A percentile compares a stretch with the other conserved stretches of the same genome.
Evolutionary conservation across 345 rosid genomes (phyloP).

Genomic region (Psidium friedrichsthalianum): DNA sequence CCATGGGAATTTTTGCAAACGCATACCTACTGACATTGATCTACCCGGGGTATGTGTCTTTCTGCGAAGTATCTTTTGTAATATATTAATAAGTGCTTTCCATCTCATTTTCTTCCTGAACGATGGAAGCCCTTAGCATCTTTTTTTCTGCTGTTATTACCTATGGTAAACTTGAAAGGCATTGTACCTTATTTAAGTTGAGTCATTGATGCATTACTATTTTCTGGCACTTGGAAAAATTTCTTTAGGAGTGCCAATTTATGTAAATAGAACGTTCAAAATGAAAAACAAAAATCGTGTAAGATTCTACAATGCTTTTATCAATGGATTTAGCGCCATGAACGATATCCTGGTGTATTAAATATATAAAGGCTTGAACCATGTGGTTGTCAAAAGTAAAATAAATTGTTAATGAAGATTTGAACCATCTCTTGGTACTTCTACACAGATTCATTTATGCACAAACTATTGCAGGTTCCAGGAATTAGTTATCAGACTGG

Average conservation of each 20-base stretch:
- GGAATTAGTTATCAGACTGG: neutral
- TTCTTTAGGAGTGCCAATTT: neutral
- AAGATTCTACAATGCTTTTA: neutral
- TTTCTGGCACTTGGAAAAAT: neutral
- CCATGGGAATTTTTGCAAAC: conserved; percentile 90
- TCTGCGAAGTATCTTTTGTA: neutral
- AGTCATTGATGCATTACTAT: neutral
- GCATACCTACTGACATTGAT: conserved; percentile 94
- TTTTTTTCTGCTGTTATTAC: neutral
- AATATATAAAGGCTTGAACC: neutral
- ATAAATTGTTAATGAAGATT: neutral
- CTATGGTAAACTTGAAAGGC: neutral
- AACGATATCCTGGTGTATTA: neutral
- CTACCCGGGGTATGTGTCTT: conserved; percentile 57
- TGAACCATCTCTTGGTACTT: neutral
- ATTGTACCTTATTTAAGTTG: neutral
- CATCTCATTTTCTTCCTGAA: neutral
- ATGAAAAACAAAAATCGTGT: neutral
- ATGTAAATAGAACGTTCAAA: neutral
- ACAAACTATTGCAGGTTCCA: neutral
- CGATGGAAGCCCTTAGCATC: neutral
- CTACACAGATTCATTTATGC: neutral
- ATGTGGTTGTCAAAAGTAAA: neutral
- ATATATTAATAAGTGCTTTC: neutral
- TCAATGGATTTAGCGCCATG: neutral